Conservation (phyloP, 1,284 basidiomycete species). For the Ganoderma resinaceum region DNA sequence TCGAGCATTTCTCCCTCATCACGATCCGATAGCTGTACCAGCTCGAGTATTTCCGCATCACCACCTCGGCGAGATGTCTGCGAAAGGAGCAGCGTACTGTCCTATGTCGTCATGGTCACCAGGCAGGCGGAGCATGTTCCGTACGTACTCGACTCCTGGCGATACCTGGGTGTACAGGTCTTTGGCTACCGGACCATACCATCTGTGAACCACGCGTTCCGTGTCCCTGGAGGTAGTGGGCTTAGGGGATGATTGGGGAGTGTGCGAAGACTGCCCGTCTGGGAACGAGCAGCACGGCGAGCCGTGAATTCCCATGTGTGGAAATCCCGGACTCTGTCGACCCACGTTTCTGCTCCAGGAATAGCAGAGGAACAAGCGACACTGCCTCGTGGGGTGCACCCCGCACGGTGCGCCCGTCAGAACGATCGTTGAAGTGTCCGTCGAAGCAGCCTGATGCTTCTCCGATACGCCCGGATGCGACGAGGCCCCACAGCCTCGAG, state of each 20-base stretch:
- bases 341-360: constrained; percentile 4
- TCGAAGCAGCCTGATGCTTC: constrained; percentile 6
- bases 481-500: constrained; percentile 1
- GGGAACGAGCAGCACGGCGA: constrained; percentile 1
- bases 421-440: not conserved
- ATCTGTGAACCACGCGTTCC: not conserved
- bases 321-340: constrained; percentile 1
- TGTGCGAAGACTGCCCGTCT: not conserved
- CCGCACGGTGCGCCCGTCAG: constrained; percentile 10
- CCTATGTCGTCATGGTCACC: constrained; percentile 8
- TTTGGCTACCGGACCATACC: not conserved
- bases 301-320: not conserved
- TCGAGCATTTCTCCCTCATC: not conserved
- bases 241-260: too few relatives aligned
- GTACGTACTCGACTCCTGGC: not conserved
- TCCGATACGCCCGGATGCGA: constrained; percentile 5
- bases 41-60: too few relatives aligned
- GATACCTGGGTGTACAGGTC: not conserved
- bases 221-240: not conserved
- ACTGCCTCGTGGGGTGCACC: not conserved
- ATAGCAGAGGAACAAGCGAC: not conserved
- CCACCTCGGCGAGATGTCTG: not conserved
- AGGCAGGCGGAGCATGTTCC: not conserved
- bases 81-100: not conserved
- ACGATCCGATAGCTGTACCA: constrained; percentile 3